phyloP scores from a whole-genome alignment of 2,329 filamentous ascomycete genomes.

The Karstenula rhodostoma region DNA sequence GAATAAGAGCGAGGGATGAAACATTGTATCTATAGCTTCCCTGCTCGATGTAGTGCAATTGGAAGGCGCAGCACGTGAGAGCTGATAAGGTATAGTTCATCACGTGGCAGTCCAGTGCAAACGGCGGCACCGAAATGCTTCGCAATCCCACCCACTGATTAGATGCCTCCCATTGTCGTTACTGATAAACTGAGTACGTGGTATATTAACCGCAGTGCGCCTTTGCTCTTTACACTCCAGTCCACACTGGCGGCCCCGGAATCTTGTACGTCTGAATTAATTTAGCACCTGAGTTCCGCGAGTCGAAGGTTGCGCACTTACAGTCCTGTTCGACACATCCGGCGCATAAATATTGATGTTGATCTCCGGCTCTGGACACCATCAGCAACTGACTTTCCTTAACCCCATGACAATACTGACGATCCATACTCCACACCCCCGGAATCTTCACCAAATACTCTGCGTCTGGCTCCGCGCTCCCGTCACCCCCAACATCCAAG shows the following conservation, averaged over 20 bases:
- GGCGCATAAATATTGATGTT: conserved; percentile 40
- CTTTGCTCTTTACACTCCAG: background rate
- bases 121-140: too few relatives aligned
- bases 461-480: conserved; percentile 21
- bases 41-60: too few relatives aligned
- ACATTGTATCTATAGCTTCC: too few relatives aligned
- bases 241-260: conserved; percentile 14
- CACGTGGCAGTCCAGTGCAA: too few relatives aligned
- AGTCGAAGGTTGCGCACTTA: conserved; percentile 17
- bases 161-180: too few relatives aligned
- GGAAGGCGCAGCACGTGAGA: too few relatives aligned
- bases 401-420: conserved; percentile 26
- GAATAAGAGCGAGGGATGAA: too few relatives aligned
- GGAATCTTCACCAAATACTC: conserved; percentile 40
- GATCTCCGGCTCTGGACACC: conserved; percentile 37
- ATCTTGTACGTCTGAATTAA: conserved; percentile 3
- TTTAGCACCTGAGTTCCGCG: background rate
- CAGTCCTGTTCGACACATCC: conserved; percentile 28
- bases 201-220: background rate
- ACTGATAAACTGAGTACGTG: too few relatives aligned
- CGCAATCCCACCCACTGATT: too few relatives aligned
- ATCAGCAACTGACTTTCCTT: conserved; percentile 17
- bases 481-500: conserved; percentile 32
- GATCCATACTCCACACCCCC: conserved; percentile 41
- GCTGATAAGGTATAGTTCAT: too few relatives aligned